phyloP scores from a whole-genome alignment of 2,329 filamentous ascomycete species.

The Microsporum canis region DNA sequence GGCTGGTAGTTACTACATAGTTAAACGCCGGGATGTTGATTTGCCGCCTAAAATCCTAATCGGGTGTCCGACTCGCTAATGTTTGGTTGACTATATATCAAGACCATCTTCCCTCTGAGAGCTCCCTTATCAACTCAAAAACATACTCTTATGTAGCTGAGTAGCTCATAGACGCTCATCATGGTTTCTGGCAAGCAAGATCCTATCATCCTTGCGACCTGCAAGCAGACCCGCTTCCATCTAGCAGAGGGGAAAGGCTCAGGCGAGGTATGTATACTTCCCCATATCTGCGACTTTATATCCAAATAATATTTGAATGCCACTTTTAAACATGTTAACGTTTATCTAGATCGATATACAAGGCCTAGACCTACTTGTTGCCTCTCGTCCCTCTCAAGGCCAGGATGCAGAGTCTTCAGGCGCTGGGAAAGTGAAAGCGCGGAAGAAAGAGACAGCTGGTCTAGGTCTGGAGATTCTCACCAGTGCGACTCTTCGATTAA shows the following conservation, averaged over 20 bases:
- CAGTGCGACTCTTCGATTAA: conserved; percentile 59
- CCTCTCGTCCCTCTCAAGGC: conserved; percentile 19
- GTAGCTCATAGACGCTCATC: too few relatives aligned
- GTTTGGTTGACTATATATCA: not conserved
- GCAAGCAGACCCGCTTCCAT: conserved; percentile 57
- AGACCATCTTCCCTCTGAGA: too few relatives aligned
- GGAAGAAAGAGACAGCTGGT: conserved; percentile 38
- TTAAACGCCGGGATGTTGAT: too few relatives aligned
- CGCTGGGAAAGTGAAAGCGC: conserved; percentile 21
- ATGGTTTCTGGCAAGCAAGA: not conserved
- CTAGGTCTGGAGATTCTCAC: conserved; percentile 52
- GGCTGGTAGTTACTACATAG: too few relatives aligned
- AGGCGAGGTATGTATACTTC: conserved; percentile 37
- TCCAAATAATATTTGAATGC: not conserved
- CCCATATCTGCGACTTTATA: not conserved
- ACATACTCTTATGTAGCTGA: too few relatives aligned
- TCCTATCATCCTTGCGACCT: conserved; percentile 45
- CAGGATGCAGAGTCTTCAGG: conserved; percentile 6
- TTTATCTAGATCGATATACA: conserved; percentile 54
- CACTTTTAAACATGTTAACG: not conserved
- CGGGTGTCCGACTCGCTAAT: not conserved
- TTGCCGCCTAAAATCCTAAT: too few relatives aligned
- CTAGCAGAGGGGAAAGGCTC: conserved; percentile 44
- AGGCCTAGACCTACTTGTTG: conserved; percentile 58
- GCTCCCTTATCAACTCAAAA: not conserved